A percentile compares a stretch with the other conserved stretches of the same genome.
These are phyloP conservation scores for Fusarium begoniae DNA, from an alignment of 2,329 filamentous ascomycete species.

Conservation along the genomic window DNA sequence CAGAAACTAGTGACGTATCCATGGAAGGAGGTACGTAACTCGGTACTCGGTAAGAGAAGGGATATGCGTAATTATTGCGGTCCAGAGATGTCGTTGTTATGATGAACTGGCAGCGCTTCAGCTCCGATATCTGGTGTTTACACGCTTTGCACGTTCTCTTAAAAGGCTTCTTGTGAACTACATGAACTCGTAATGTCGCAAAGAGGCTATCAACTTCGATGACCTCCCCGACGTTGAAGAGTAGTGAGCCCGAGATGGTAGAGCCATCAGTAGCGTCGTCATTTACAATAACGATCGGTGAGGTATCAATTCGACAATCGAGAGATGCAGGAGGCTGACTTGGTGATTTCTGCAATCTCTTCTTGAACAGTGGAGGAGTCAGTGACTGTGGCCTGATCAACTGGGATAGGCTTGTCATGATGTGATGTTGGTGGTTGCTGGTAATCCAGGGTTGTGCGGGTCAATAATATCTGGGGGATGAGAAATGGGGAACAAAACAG, in stretches of 20 bases:
- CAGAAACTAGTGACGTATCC: slow-evolving; percentile 73
- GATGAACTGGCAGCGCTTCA: slow-evolving; percentile 28
- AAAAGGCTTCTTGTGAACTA: slow-evolving; percentile 19
- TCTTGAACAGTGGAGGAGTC: not conserved
- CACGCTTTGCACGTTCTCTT: slow-evolving; percentile 25
- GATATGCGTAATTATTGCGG: slow-evolving; percentile 61
- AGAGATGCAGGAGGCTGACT: not conserved
- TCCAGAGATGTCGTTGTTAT: not conserved
- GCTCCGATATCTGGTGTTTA: slow-evolving; percentile 20
- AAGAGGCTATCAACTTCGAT: slow-evolving; percentile 16
- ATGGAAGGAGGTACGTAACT: slow-evolving; percentile 84
- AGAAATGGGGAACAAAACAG: not conserved
- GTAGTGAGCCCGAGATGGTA: slow-evolving; percentile 8
- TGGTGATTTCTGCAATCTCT: not conserved
- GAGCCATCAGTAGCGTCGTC: not conserved
- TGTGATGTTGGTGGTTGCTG: not conserved
- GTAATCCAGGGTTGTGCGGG: not conserved
- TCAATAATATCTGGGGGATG: not conserved
- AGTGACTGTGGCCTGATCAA: slow-evolving; percentile 12
- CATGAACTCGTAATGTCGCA: not conserved
- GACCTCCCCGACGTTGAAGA: not conserved
- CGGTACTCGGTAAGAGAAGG: slow-evolving; percentile 85
- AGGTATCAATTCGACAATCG: slow-evolving; percentile 11
- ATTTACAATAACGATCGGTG: slow-evolving; percentile 3
- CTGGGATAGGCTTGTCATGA: slow-evolving; percentile 11